A percentile compares a stretch with the other conserved stretches of the same genome.
phyloP scores from a whole-genome alignment of 2,329 filamentous ascomycete species.

The Plectosphaerella sp. region DNA sequence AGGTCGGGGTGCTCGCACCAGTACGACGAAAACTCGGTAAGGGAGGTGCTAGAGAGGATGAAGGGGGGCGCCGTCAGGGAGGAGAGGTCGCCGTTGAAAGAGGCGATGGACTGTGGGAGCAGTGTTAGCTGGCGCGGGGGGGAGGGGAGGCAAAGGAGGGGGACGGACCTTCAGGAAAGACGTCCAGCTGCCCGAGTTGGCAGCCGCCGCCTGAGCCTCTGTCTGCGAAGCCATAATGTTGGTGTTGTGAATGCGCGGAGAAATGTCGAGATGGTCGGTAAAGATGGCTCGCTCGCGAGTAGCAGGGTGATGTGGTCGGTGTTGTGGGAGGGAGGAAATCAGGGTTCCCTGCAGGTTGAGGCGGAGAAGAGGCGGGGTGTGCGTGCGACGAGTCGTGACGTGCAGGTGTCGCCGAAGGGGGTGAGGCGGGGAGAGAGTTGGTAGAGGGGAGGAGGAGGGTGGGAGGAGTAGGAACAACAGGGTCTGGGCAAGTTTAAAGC shows the following conservation, averaged over 20 bases:
- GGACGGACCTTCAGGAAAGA: constrained; percentile 3
- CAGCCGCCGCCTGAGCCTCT: background rate
- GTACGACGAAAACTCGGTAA: constrained; percentile 78
- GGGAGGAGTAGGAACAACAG: too few species aligned
- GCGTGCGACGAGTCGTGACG: too few species aligned
- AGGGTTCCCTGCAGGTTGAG: too few species aligned
- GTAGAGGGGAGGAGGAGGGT: too few species aligned
- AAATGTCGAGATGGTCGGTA: too few species aligned
- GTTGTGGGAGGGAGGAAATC: too few species aligned
- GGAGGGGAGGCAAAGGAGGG: background rate
- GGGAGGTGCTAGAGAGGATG: constrained; percentile 72
- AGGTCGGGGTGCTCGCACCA: constrained; percentile 76
- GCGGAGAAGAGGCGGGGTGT: too few species aligned
- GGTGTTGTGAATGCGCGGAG: background rate
- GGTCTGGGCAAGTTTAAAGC: too few species aligned
- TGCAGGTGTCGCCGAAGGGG: too few species aligned
- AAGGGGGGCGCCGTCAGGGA: constrained; percentile 79
- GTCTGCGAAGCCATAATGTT: background rate
- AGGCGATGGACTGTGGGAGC: constrained; percentile 60
- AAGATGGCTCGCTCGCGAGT: too few species aligned
- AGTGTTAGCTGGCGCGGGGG: background rate
- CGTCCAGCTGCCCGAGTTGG: constrained; percentile 1
- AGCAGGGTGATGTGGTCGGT: too few species aligned
- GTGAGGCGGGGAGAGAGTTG: too few species aligned
- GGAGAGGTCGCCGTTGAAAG: constrained; percentile 77